Percentiles rank a stretch among this genome's conserved stretches.
Conservation (phyloP, 495 filamentous ascomycete species). For the Chaetomium tenue region DNA sequence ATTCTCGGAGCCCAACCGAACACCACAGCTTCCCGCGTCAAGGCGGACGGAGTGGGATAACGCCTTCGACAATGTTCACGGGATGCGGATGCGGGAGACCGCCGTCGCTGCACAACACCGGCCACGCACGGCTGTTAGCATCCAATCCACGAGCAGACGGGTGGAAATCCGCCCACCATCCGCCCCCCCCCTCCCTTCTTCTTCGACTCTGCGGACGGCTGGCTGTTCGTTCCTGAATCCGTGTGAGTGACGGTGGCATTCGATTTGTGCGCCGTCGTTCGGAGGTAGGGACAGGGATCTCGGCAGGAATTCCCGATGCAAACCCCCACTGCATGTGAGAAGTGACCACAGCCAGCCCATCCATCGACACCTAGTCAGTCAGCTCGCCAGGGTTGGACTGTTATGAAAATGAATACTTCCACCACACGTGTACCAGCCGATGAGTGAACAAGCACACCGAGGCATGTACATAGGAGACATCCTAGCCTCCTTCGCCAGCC, state of each 20-base stretch:
- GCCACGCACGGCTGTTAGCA: background rate
- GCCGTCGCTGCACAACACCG: background rate
- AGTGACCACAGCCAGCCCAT: background rate
- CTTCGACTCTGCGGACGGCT: background rate
- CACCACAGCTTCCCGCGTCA: background rate
- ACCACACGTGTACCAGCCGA: background rate
- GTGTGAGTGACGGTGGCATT: background rate
- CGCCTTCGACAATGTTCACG: background rate
- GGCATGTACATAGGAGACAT: background rate
- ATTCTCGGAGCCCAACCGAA: background rate
- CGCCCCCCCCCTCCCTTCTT: background rate
- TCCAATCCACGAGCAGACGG: background rate
- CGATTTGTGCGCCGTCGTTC: conserved; percentile 10
- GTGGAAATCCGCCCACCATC: too few relatives aligned
- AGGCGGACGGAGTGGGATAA: background rate
- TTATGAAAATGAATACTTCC: background rate
- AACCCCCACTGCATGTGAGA: conserved; percentile 1
- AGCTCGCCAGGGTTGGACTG: background rate
- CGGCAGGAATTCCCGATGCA: background rate
- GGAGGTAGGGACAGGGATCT: conserved; percentile 11
- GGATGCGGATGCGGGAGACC: conserved; percentile 9
- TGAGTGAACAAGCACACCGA: background rate
- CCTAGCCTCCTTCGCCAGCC: background rate
- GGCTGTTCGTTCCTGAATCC: background rate
- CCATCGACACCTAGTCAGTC: background rate